phyloP scores from a whole-genome alignment of 1,284 basidiomycete species.

The Pholiota adiposa region DNA sequence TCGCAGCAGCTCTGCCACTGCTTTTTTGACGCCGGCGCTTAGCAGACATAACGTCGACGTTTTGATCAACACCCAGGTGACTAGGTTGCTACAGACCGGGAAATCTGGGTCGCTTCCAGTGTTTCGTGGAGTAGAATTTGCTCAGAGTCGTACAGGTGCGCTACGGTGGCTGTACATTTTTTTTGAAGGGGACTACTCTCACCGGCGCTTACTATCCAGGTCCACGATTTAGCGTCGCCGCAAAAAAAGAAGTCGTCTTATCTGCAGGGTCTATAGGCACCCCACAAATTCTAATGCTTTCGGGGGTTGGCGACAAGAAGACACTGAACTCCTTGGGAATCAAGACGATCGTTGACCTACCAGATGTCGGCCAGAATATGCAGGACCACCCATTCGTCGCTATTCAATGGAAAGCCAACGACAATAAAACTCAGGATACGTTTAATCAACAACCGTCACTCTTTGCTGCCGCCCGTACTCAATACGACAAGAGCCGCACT shows the following conservation, averaged over 20 bases:
- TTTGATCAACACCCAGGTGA: slow-evolving; percentile 30
- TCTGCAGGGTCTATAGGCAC: slow-evolving; percentile 48
- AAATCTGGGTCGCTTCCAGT: slow-evolving; percentile 16
- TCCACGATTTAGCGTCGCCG: slow-evolving; percentile 17
- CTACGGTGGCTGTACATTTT: background rate
- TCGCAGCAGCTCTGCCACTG: slow-evolving; percentile 39
- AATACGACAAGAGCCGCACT: background rate
- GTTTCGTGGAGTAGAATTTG: slow-evolving; percentile 39
- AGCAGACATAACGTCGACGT: slow-evolving; percentile 39
- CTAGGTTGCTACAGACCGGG: slow-evolving; percentile 29
- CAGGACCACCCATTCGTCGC: slow-evolving; percentile 33
- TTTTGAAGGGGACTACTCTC: background rate
- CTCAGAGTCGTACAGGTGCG: slow-evolving; percentile 20
- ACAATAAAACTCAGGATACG: slow-evolving; percentile 21
- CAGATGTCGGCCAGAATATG: slow-evolving; percentile 49
- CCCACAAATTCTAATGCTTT: slow-evolving; percentile 52
- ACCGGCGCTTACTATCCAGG: background rate
- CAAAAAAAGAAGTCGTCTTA: slow-evolving; percentile 43
- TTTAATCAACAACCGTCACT: background rate
- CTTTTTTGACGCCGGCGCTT: slow-evolving; percentile 38
- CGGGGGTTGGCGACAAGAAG: slow-evolving; percentile 47
- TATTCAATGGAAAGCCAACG: slow-evolving; percentile 26
- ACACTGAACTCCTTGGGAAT: slow-evolving; percentile 43
- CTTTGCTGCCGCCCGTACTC: background rate
- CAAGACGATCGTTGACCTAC: slow-evolving; percentile 37